These are phyloP conservation scores for Hermanozyma aechmeae DNA, from an alignment of 805 yeast genomes.

Conservation along the genomic window DNA sequence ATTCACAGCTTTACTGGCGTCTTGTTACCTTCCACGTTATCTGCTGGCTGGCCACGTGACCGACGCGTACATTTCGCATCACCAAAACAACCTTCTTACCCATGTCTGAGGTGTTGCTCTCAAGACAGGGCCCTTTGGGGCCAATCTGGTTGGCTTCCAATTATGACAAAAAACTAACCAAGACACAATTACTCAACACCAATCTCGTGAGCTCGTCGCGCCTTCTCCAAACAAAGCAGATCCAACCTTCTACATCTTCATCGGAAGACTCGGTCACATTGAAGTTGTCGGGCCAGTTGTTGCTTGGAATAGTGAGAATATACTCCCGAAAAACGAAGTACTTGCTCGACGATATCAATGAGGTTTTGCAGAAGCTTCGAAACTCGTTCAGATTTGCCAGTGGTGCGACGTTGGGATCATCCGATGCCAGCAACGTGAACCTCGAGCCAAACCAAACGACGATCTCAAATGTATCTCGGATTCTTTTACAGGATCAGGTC, in stretches of 20 bases:
- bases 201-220: constrained; percentile 48
- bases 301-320: constrained; percentile 80
- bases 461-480: constrained; percentile 46
- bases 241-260: constrained; percentile 26
- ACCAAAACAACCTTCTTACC: background rate
- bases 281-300: constrained; percentile 74
- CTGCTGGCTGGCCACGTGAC: too few relatives aligned
- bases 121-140: constrained; percentile 77
- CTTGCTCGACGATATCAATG: constrained; percentile 73
- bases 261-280: constrained; percentile 52
- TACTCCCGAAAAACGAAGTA: constrained; percentile 81
- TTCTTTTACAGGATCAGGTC: constrained; percentile 67
- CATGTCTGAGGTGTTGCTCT: constrained; percentile 14
- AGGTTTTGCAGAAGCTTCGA: constrained; percentile 62
- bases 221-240: constrained; percentile 45
- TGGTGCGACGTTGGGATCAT: constrained; percentile 15
- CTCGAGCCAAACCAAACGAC: constrained; percentile 54
- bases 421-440: constrained; percentile 39
- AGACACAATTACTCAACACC: constrained; percentile 63
- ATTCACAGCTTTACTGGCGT: too few relatives aligned
- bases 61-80: too few relatives aligned
- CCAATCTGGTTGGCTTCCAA: constrained; percentile 92
- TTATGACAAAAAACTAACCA: constrained; percentile 67
- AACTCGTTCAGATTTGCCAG: constrained; percentile 46
- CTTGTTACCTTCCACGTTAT: too few relatives aligned